A percentile compares a stretch with the other conserved stretches of the same genome.
phyloP scores from a whole-genome alignment of 305 asterid species.

The Andrographis paniculata region DNA sequence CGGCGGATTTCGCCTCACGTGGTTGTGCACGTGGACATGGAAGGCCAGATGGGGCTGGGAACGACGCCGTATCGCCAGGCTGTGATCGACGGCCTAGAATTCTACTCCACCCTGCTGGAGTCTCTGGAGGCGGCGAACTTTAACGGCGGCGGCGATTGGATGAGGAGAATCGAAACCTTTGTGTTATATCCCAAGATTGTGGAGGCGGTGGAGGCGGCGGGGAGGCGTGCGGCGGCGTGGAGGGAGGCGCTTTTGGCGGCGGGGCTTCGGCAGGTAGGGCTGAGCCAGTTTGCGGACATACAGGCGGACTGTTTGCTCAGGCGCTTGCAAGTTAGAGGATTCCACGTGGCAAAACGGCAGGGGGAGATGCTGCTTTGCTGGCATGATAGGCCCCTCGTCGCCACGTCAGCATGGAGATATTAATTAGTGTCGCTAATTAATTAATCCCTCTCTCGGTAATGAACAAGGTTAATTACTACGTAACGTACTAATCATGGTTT shows the following conservation, averaged over 20 bases:
- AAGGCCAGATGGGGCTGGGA: constrained; percentile 27
- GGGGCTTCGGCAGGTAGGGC: constrained; percentile 68
- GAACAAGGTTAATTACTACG: too few species aligned
- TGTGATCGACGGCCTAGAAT: constrained; percentile 80
- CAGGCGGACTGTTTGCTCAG: constrained; percentile 81
- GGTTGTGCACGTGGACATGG: constrained; percentile 81
- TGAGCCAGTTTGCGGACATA: constrained; percentile 70
- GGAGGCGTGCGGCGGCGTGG: constrained; percentile 49
- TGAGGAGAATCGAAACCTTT: constrained; percentile 54
- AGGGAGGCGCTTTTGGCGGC: constrained; percentile 75
- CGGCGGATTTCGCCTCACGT: constrained; percentile 64
- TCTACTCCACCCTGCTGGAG: constrained; percentile 68
- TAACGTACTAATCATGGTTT: too few species aligned
- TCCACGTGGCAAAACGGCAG: constrained; percentile 80
- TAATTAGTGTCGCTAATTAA: constrained; percentile 7
- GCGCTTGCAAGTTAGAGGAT: constrained; percentile 63
- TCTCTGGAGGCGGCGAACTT: constrained; percentile 65
- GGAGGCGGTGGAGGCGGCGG: constrained; percentile 52
- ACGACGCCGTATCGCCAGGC: constrained; percentile 61
- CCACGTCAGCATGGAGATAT: constrained; percentile 92
- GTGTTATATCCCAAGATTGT: constrained; percentile 68
- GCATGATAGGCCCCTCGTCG: constrained; percentile 75
- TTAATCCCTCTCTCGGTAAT: too few species aligned
- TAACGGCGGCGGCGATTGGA: constrained; percentile 34
- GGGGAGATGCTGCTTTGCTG: constrained; percentile 98